phyloP scores from a whole-genome alignment of 2,329 filamentous ascomycete genomes.

The Neofusicoccum sp. region DNA sequence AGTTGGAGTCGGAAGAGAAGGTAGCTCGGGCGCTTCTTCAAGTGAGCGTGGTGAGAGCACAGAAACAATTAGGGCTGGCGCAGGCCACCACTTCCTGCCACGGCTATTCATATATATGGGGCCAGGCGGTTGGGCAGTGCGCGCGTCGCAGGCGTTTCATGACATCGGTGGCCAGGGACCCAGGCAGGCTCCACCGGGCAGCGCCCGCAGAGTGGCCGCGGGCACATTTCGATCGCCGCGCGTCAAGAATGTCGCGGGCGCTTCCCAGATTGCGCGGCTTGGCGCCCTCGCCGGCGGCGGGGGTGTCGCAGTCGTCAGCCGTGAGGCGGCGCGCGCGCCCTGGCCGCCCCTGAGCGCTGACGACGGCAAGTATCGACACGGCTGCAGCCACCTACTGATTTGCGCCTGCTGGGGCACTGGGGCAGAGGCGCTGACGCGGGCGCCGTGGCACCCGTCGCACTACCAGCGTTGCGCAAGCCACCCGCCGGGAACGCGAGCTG shows the following conservation, averaged over 20 bases:
- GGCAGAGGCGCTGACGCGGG: no score
- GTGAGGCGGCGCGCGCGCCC: constrained; percentile 13
- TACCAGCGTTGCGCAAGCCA: no score
- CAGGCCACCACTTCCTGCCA: constrained; percentile 17
- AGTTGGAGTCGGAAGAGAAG: background rate
- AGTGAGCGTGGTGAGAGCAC: constrained; percentile 2
- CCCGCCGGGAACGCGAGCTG: no score
- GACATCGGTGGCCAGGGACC: constrained; percentile 12
- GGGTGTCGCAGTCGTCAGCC: constrained; percentile 12
- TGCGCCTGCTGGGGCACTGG: no score
- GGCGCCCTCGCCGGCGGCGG: background rate
- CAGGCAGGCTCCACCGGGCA: constrained; percentile 16
- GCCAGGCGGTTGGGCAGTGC: constrained; percentile 15
- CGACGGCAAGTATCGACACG: constrained; percentile 12
- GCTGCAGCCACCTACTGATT: no score
- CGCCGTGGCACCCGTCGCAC: background rate
- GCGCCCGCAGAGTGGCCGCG: background rate
- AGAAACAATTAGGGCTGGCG: constrained; percentile 13
- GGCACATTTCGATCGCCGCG: constrained; percentile 19
- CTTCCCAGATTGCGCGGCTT: constrained; percentile 3
- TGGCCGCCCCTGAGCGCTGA: constrained; percentile 4
- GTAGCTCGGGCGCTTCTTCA: constrained; percentile 5
- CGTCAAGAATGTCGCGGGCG: constrained; percentile 6
- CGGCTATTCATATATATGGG: constrained; percentile 18
- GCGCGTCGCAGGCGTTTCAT: constrained; percentile 17